Conservation (phyloP, 2,329 filamentous ascomycete genomes). For the Pseudogymnoascus sp. region DNA sequence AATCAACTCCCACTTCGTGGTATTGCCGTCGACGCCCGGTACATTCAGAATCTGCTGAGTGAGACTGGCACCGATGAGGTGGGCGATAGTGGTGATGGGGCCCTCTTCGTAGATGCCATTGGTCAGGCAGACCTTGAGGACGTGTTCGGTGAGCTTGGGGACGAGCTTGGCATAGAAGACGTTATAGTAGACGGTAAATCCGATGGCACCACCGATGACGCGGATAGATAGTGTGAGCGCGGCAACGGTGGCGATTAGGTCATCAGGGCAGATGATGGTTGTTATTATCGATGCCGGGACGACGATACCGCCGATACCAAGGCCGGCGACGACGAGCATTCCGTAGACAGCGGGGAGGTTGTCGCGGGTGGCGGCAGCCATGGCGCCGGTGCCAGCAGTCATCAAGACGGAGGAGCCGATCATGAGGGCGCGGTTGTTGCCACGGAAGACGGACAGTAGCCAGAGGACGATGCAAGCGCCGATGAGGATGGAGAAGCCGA, state of each 20-base stretch:
- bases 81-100: constrained; percentile 37
- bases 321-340: constrained; percentile 50
- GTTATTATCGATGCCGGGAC: constrained; percentile 60
- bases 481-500: constrained; percentile 54
- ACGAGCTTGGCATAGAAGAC: constrained; percentile 39
- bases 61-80: background rate
- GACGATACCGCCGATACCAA: constrained; percentile 60
- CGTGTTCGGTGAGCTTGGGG: constrained; percentile 18
- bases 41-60: constrained; percentile 34
- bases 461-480: constrained; percentile 52
- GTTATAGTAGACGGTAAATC: constrained; percentile 52
- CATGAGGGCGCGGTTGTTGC: constrained; percentile 52
- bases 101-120: constrained; percentile 26
- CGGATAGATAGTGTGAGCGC: constrained; percentile 62
- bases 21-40: constrained; percentile 44
- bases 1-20: constrained; percentile 42
- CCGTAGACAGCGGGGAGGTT: constrained; percentile 48
- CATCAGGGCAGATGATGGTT: constrained; percentile 61
- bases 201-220: constrained; percentile 58
- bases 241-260: constrained; percentile 61
- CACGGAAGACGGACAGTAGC: constrained; percentile 48
- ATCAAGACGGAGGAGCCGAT: constrained; percentile 52
- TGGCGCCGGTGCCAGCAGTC: constrained; percentile 55
- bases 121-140: constrained; percentile 14
- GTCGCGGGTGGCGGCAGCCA: constrained; percentile 41